These are phyloP conservation scores for Neofusicoccum umdonicola DNA, from an alignment of 2,329 filamentous ascomycete genomes.

Conservation along the genomic window DNA sequence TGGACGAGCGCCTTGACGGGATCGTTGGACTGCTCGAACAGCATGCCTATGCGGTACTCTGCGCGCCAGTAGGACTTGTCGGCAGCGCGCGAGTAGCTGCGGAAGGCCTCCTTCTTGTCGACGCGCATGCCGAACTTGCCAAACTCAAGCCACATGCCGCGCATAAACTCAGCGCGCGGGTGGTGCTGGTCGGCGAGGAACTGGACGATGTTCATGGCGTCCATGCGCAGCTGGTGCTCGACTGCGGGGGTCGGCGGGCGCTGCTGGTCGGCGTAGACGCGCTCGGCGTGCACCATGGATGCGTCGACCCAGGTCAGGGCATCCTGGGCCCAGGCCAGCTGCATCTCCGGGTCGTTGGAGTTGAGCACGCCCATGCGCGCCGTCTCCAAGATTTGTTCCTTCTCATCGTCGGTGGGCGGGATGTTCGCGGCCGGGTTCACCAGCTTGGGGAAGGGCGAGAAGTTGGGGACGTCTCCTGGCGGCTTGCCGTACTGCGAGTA, in stretches of 20 bases:
- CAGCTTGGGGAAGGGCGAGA: constrained; percentile 89
- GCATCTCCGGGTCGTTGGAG: constrained; percentile 93
- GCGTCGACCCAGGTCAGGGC: constrained; percentile 86
- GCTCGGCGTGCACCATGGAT: constrained; percentile 70
- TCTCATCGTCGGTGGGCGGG: constrained; percentile 89
- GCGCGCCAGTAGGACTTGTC: constrained; percentile 83
- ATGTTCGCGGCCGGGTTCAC: constrained; percentile 78
- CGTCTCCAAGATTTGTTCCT: constrained; percentile 83
- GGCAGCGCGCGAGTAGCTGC: constrained; percentile 80
- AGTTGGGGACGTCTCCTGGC: constrained; percentile 63
- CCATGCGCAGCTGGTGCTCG: constrained; percentile 82
- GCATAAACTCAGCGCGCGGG: constrained; percentile 90
- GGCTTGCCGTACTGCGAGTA: constrained; percentile 37
- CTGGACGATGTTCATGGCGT: constrained; percentile 87
- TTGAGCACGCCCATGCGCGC: constrained; percentile 81
- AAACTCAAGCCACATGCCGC: constrained; percentile 96
- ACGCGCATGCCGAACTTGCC: constrained; percentile 88
- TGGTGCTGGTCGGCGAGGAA: constrained; percentile 91
- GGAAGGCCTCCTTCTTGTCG: constrained; percentile 93
- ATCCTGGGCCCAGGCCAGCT: constrained; percentile 95
- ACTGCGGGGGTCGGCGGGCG: constrained; percentile 78
- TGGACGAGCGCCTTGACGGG: constrained; percentile 86
- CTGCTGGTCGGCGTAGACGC: constrained; percentile 59
- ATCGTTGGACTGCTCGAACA: constrained; percentile 94
- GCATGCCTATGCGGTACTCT: constrained; percentile 97